A percentile compares a stretch with the other conserved stretches of the same genome.
Evolutionary conservation across 495 filamentous ascomycete species (phyloP).

Genomic region (Lepidopterella palustris): DNA sequence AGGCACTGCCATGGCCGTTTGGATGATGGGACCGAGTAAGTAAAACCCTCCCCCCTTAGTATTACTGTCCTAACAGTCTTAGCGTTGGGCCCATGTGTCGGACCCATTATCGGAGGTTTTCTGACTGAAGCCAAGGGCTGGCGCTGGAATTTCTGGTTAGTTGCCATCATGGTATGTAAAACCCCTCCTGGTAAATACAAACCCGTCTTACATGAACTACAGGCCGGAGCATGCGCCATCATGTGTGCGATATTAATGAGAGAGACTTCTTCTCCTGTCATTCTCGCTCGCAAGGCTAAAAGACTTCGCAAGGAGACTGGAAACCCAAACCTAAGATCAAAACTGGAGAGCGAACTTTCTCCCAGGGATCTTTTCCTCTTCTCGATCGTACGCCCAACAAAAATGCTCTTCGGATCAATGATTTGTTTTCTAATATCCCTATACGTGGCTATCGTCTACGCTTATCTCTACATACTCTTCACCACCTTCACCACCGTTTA

Average conservation of each 20-base stretch:
- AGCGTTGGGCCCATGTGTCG: conserved; percentile 28
- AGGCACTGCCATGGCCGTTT: conserved; percentile 43
- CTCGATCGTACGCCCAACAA: conserved; percentile 47
- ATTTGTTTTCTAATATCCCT: conserved; percentile 60
- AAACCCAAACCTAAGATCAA: conserved; percentile 31
- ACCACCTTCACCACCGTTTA: conserved; percentile 64
- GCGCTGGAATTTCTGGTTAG: conserved; percentile 37
- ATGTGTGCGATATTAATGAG: conserved; percentile 23
- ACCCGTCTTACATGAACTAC: neutral
- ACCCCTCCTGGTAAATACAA: neutral
- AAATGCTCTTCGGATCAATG: conserved; percentile 49
- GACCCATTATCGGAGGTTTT: conserved; percentile 43
- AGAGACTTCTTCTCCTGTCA: conserved; percentile 30
- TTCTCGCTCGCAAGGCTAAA: conserved; percentile 32
- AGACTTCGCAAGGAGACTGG: conserved; percentile 31
- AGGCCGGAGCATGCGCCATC: conserved; percentile 26
- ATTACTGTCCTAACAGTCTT: neutral
- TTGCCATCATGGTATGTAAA: conserved; percentile 31
- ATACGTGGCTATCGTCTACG: conserved; percentile 71
- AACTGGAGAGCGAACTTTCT: conserved; percentile 32
- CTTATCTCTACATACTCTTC: conserved; percentile 75
- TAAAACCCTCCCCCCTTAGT: neutral
- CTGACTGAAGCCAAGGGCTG: conserved; percentile 31
- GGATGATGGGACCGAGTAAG: conserved; percentile 41
- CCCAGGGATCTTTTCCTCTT: conserved; percentile 35